Evolutionary conservation across 2,329 filamentous ascomycete genomes (phyloP).

Genomic region (Talaromyces marneffei): DNA sequence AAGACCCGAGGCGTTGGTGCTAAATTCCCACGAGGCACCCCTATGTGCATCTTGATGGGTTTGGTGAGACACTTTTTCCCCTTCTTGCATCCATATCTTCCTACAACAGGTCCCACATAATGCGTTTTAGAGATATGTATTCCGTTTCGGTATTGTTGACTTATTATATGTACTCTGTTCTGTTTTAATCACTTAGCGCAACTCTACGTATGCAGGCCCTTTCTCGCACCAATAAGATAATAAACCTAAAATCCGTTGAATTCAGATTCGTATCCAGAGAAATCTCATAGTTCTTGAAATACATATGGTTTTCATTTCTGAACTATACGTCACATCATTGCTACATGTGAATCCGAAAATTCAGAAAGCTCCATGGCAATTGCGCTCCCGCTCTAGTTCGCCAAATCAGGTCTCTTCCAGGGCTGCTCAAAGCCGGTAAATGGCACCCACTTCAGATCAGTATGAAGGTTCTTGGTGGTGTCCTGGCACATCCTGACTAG

Average conservation of each 20-base stretch:
- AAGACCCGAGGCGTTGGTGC: slow-evolving; percentile 21
- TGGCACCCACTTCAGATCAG: background rate
- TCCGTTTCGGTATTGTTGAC: background rate
- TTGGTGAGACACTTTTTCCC: slow-evolving; percentile 30
- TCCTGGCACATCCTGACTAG: slow-evolving; percentile 20
- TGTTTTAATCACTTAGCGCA: too few relatives aligned
- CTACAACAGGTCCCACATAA: slow-evolving; percentile 8
- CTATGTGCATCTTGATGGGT: slow-evolving; percentile 28
- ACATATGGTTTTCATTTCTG: background rate
- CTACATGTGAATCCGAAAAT: background rate
- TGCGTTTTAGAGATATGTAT: background rate
- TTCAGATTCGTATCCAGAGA: background rate
- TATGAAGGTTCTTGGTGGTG: slow-evolving; percentile 13
- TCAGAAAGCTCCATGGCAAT: background rate
- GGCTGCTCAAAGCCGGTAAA: background rate
- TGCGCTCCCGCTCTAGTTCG: background rate
- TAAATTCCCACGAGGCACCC: slow-evolving; percentile 31
- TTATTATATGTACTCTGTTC: background rate
- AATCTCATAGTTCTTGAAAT: background rate
- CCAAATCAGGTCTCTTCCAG: background rate
- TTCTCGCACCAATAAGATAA: background rate
- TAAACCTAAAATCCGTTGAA: background rate
- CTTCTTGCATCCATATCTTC: slow-evolving; percentile 32
- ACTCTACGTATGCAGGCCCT: background rate
- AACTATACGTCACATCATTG: background rate